phyloP scores from a whole-genome alignment of 2,329 filamentous ascomycete genomes.

The Pseudodiploospora longispora region DNA sequence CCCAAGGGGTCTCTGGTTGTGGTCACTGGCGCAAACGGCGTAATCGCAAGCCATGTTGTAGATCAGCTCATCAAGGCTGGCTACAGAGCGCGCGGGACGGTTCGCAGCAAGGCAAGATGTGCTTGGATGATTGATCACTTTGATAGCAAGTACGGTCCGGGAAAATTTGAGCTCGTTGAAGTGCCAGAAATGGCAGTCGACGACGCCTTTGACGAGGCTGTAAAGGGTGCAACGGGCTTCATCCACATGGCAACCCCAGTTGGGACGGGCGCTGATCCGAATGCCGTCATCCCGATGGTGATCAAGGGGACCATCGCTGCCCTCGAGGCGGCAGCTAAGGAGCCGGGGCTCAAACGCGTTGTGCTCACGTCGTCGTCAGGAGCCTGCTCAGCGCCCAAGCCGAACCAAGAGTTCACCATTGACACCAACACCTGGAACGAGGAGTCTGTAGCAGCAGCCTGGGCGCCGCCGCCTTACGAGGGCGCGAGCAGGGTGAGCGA shows the following conservation, averaged over 20 bases:
- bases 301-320: constrained; percentile 20
- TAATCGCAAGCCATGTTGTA: constrained; percentile 22
- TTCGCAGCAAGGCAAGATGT: constrained; percentile 16
- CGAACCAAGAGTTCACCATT: constrained; percentile 11
- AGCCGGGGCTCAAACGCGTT: constrained; percentile 29
- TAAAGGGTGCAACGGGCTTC: constrained; percentile 21
- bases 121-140: constrained; percentile 19
- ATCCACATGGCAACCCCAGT: constrained; percentile 30
- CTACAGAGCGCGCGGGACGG: constrained; percentile 26
- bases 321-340: constrained; percentile 25
- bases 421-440: constrained; percentile 27
- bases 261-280: constrained; percentile 26
- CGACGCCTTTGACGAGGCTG: constrained; percentile 18
- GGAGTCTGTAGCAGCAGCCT: constrained; percentile 22
- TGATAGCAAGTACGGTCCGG: constrained; percentile 20
- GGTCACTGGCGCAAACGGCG: constrained; percentile 28
- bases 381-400: constrained; percentile 12
- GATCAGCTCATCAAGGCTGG: constrained; percentile 23
- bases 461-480: constrained; percentile 26
- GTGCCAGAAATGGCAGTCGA: constrained; percentile 24
- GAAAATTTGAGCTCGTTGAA: constrained; percentile 22
- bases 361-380: constrained; percentile 31
- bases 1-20: constrained; percentile 5
- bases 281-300: constrained; percentile 28
- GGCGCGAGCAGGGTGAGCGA: constrained; percentile 9